Conservation (phyloP, 306 rosid species). For the Lagenaria siceraria region DNA sequence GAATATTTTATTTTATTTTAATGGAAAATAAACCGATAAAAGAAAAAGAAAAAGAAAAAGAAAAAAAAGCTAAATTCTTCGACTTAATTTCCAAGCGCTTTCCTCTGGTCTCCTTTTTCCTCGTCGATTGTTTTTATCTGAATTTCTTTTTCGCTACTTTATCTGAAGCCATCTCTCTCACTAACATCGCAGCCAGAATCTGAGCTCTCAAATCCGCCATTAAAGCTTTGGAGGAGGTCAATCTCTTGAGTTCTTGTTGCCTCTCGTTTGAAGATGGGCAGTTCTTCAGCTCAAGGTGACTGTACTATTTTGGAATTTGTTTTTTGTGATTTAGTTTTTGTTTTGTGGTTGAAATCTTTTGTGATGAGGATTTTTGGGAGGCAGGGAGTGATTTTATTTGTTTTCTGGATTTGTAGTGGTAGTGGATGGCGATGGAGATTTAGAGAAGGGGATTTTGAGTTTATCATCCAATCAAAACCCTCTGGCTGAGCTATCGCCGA, state of each 20-base stretch:
- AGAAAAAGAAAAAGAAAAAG: no score
- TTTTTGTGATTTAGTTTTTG: neutral
- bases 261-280: neutral
- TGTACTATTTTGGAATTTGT: neutral
- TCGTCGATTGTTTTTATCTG: neutral
- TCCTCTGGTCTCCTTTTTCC: neutral
- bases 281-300: slow-evolving; percentile 2
- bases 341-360: neutral
- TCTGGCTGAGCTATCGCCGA: slow-evolving; percentile 41
- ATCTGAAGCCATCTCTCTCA: neutral
- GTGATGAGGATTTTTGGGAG: neutral
- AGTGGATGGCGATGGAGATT: slow-evolving; percentile 34
- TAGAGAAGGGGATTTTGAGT: slow-evolving; percentile 26
- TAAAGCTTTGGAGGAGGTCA: neutral
- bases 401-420: neutral
- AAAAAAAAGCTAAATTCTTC: neutral
- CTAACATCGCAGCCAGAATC: neutral
- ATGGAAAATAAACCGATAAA: neutral
- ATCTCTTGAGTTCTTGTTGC: neutral
- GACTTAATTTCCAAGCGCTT: neutral
- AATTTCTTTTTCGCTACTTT: neutral
- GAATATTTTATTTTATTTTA: neutral
- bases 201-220: neutral
- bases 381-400: neutral
- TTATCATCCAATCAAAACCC: slow-evolving; percentile 21